Conservation (phyloP, 2,329 filamentous ascomycete genomes). For the Aspergillus sojae region DNA sequence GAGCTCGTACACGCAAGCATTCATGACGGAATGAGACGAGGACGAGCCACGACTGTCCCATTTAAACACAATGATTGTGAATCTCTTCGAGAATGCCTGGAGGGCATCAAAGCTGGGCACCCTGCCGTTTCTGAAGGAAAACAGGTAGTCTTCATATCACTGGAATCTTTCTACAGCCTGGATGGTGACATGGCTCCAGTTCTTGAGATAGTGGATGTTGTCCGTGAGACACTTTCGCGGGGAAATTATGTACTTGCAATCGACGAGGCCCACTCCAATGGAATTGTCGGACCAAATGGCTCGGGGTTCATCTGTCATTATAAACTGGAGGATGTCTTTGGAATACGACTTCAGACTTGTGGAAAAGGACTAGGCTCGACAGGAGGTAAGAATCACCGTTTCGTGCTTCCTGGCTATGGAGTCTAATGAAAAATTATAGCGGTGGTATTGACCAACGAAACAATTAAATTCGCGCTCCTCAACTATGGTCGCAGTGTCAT, state of each 20-base stretch:
- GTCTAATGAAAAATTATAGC: not conserved
- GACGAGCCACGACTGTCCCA: constrained; percentile 48
- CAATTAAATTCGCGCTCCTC: constrained; percentile 13
- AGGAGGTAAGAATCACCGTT: constrained; percentile 26
- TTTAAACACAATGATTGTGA: constrained; percentile 16
- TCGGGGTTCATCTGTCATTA: constrained; percentile 23
- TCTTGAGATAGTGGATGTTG: constrained; percentile 17
- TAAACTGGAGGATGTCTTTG: constrained; percentile 32
- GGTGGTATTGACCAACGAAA: constrained; percentile 12
- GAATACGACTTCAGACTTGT: constrained; percentile 29
- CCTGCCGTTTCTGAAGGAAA: constrained; percentile 9
- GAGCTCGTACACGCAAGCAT: constrained; percentile 70
- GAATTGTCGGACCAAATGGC: constrained; percentile 19
- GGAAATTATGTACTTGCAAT: constrained; percentile 28
- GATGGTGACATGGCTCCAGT: constrained; percentile 46
- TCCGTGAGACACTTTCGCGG: constrained; percentile 16
- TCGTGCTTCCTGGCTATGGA: not conserved
- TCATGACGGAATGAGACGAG: constrained; percentile 68
- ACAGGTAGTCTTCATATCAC: constrained; percentile 41
- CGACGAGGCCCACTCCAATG: constrained; percentile 23
- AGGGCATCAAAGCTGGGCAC: constrained; percentile 2
- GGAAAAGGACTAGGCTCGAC: constrained; percentile 28
- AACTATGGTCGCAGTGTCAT: constrained; percentile 17
- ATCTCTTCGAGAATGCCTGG: constrained; percentile 3
- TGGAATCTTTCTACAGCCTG: constrained; percentile 53